Evolutionary conservation across 805 yeast species (phyloP).

Genomic region (Ogataea trehalophila): DNA sequence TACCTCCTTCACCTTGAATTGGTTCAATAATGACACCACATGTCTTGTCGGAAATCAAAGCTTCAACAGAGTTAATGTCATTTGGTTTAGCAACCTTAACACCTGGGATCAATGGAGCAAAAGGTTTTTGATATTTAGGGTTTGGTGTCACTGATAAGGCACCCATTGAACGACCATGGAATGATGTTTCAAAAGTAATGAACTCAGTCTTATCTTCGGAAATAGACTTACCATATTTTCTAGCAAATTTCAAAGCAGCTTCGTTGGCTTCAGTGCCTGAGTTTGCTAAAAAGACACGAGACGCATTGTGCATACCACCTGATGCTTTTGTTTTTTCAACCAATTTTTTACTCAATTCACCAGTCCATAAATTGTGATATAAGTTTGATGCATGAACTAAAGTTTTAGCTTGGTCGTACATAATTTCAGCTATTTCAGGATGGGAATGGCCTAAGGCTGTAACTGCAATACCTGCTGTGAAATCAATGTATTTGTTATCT

Average conservation of each 20-base stretch:
- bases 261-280: constrained; percentile 60
- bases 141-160: constrained; percentile 89
- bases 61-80: constrained; percentile 55
- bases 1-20: constrained; percentile 97
- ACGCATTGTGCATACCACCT: constrained; percentile 81
- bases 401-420: constrained; percentile 65
- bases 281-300: constrained; percentile 61
- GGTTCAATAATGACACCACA: constrained; percentile 97
- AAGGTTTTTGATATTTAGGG: constrained; percentile 88
- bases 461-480: constrained; percentile 95
- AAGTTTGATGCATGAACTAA: constrained; percentile 83
- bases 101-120: constrained; percentile 89
- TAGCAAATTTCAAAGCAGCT: constrained; percentile 58
- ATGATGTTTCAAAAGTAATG: constrained; percentile 82
- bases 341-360: constrained; percentile 67
- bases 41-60: constrained; percentile 54
- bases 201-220: constrained; percentile 62
- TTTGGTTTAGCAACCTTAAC: constrained; percentile 62
- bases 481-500: constrained; percentile 76
- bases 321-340: constrained; percentile 61
- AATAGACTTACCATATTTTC: constrained; percentile 68
- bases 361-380: constrained; percentile 79
- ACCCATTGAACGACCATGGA: constrained; percentile 96
- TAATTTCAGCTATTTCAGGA: constrained; percentile 64
- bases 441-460: constrained; percentile 91